Conservation (phyloP, 495 filamentous ascomycete species). For the Penicillium simplicissimum region DNA sequence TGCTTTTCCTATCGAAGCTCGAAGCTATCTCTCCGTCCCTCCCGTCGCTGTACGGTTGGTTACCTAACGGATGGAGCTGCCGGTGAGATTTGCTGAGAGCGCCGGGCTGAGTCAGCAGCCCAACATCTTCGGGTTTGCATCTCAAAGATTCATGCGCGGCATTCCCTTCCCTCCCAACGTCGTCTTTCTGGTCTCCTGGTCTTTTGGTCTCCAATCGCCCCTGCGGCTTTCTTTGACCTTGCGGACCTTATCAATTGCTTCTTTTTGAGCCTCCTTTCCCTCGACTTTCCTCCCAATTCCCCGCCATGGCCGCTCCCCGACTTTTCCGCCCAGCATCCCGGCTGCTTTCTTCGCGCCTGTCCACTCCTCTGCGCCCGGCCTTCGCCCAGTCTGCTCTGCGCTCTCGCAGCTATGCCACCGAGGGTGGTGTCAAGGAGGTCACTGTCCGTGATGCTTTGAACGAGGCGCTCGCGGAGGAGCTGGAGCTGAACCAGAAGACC, state of each 20-base stretch:
- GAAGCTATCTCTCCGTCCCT: conserved; percentile 2
- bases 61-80: conserved; percentile 37
- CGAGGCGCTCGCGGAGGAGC: conserved; percentile 95
- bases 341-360: conserved; percentile 65
- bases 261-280: conserved; percentile 18
- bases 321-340: conserved; percentile 80
- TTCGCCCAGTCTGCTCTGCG: conserved; percentile 52
- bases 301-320: conserved; percentile 65
- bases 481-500: conserved; percentile 90
- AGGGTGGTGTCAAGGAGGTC: conserved; percentile 79
- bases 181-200: conserved; percentile 24
- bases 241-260: conserved; percentile 36
- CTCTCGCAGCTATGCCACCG: conserved; percentile 51
- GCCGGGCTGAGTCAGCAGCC: conserved; percentile 39
- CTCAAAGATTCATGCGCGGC: conserved; percentile 31
- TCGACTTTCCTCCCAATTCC: conserved; percentile 14
- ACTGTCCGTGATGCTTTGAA: conserved; percentile 97
- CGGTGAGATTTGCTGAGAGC: conserved; percentile 34
- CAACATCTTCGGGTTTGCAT: conserved; percentile 42
- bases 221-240: conserved; percentile 26
- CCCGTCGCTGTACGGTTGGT: conserved; percentile 11
- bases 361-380: conserved; percentile 51
- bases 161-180: conserved; percentile 21
- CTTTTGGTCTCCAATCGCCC: conserved; percentile 28
- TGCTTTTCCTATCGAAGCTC: neutral